Evolutionary conservation across 192 early-diverging fungal genomes (phyloP), one percentile per base, ranked within the genome.

Genomic region (Entomortierella chlamydospora): DNA sequence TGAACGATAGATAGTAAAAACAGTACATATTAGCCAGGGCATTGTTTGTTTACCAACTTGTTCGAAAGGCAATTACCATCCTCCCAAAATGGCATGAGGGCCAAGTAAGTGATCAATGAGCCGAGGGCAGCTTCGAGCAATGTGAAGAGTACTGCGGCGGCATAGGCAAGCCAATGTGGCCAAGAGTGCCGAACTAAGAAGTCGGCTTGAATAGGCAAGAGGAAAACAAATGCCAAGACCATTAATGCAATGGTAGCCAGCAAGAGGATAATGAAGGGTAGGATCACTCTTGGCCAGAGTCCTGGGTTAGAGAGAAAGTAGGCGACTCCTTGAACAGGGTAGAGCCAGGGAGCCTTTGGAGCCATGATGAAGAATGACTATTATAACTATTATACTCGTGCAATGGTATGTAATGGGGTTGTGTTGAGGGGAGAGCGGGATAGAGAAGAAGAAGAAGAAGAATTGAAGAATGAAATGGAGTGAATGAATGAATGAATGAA

Each of bases 151-250:
- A 89, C 76, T 1, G 85, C 57, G 1, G 81, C 65, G 0, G 81
- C 61, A 83, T 89, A 91, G 2, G 87, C 86, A 1, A 91, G 65
- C 88, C 88, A 88, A 5, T 33, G 54, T n/a, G 86, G 87, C 62
- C 87, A 85, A 25, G 70, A 49, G 29, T 67, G 82, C 0, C 52
- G 18, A 18, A 73, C 77, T 5, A 92, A 68, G 30, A 81, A 90
- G 61, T 88, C 81, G n/a, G 83, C 84, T 69, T 92, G 90, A 4
- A 82, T 52, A 7, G 79, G 73, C 41, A 92, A 59, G 12, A 88
- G 77, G 67, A 86, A 88, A 0, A 69, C 82, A 70, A 92, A 90
- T 60, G 70, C 64, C 22, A 78, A 56, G 25, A 64, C 23, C 17
- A 79, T 17, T 5, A 69, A 42, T n/a, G 52, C 37, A 25, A 83